These are phyloP conservation scores for Penstemon barbatus DNA, from an alignment of 257 asterid species.

Conservation along the genomic window DNA sequence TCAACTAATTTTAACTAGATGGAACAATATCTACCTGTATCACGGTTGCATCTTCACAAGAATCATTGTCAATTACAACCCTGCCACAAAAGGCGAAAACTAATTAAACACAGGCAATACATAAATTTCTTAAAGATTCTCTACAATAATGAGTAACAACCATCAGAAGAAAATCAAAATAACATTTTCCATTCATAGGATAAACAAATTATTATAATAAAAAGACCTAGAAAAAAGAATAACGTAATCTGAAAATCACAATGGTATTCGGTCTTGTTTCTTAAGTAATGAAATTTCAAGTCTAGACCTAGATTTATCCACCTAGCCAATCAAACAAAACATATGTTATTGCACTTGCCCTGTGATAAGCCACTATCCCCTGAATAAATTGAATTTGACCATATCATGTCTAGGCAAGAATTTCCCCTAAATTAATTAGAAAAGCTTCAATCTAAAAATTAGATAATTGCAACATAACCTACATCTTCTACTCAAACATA, in stretches of 20 bases:
- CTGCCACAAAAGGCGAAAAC: constrained; percentile 42
- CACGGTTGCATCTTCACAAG: constrained; percentile 66
- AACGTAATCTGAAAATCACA: background rate
- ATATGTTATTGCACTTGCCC: too few species aligned
- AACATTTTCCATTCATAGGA: background rate
- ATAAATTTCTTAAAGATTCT: background rate
- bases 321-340: too few species aligned
- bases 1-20: constrained; percentile 5
- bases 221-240: background rate
- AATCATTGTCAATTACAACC: constrained; percentile 68
- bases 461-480: too few species aligned
- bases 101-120: background rate
- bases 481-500: too few species aligned
- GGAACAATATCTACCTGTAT: constrained; percentile 50
- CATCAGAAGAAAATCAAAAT: background rate
- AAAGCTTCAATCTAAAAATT: too few species aligned
- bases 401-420: too few species aligned
- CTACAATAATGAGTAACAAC: background rate
- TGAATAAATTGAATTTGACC: too few species aligned
- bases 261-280: background rate
- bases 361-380: too few species aligned
- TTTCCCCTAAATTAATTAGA: too few species aligned
- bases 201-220: background rate
- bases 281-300: too few species aligned
- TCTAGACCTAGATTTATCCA: too few species aligned